Percentiles rank a stretch among this genome's conserved stretches.
Conservation (phyloP, 164 flowering plant genomes). For the Chloranthus sessilifolius region DNA sequence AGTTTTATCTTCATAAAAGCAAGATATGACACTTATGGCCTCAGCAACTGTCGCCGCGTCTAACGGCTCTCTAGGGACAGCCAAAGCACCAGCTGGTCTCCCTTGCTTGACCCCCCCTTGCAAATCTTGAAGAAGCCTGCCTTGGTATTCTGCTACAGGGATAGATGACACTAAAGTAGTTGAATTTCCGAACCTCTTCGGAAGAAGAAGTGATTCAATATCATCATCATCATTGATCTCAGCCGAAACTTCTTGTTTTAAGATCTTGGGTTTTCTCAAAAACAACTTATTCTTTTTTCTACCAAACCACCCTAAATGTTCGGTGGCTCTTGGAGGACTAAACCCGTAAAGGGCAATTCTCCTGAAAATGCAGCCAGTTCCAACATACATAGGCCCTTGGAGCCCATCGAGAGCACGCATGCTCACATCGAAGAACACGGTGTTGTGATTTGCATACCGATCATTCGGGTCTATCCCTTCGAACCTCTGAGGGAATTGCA, state of each 20-base stretch:
- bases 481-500: constrained; percentile 95
- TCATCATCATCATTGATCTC: constrained; percentile 40
- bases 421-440: constrained; percentile 84
- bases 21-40: constrained; percentile 76
- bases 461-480: constrained; percentile 93
- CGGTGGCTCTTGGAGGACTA: constrained; percentile 86
- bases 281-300: constrained; percentile 41
- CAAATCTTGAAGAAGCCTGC: constrained; percentile 68
- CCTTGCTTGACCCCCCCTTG: constrained; percentile 49
- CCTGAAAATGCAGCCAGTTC: constrained; percentile 91
- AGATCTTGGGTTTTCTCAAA: constrained; percentile 33
- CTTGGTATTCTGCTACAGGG: constrained; percentile 84
- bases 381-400: constrained; percentile 97
- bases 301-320: constrained; percentile 80
- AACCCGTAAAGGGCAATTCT: constrained; percentile 85
- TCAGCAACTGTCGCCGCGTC: constrained; percentile 88
- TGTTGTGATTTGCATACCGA: constrained; percentile 89
- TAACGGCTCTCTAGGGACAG: constrained; percentile 79
- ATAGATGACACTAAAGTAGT: constrained; percentile 59
- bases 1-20: constrained; percentile 84
- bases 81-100: constrained; percentile 80
- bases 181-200: constrained; percentile 80
- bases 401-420: constrained; percentile 91
- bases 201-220: constrained; percentile 49
- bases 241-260: constrained; percentile 37